A percentile compares a stretch with the other conserved stretches of the same genome.
phyloP scores from a whole-genome alignment of 805 yeast species.

The Yueomyces sinensis region DNA sequence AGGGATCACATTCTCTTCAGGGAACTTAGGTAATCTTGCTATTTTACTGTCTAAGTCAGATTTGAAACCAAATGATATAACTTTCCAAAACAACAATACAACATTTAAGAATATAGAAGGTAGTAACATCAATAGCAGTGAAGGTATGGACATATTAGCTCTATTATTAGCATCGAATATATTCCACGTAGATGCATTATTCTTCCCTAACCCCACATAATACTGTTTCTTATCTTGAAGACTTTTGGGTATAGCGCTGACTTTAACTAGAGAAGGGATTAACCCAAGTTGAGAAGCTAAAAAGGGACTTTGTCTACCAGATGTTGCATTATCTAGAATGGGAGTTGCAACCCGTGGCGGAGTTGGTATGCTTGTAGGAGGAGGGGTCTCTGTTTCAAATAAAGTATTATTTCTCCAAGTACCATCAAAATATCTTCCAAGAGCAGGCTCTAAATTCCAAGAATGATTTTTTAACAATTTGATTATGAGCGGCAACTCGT shows the following conservation, averaged over 20 bases:
- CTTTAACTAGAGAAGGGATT: constrained; percentile 21
- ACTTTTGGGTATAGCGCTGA: constrained; percentile 22
- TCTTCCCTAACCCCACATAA: constrained; percentile 14
- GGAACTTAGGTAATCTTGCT: constrained; percentile 11
- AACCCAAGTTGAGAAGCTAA: constrained; percentile 2
- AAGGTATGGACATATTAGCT: constrained; percentile 18
- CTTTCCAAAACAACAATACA: constrained; percentile 10
- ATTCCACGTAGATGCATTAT: constrained; percentile 3
- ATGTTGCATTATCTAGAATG: background rate
- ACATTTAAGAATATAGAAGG: constrained; percentile 35
- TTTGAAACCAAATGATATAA: constrained; percentile 11
- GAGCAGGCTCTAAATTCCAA: constrained; percentile 49
- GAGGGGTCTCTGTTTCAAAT: constrained; percentile 4
- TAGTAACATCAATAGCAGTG: constrained; percentile 38
- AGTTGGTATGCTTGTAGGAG: constrained; percentile 3
- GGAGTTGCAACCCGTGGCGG: background rate
- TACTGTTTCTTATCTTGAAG: constrained; percentile 12
- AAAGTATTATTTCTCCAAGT: constrained; percentile 24
- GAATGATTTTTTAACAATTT: constrained; percentile 36
- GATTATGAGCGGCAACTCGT: constrained; percentile 33
- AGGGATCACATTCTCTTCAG: constrained; percentile 6
- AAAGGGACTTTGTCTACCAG: constrained; percentile 1
- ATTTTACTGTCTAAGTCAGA: constrained; percentile 5
- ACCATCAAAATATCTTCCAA: constrained; percentile 50
- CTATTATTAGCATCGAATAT: constrained; percentile 1